A percentile compares a stretch with the other conserved stretches of the same genome.
phyloP scores from a whole-genome alignment of 805 yeast species.

The Schwanniomyces yamadae region DNA sequence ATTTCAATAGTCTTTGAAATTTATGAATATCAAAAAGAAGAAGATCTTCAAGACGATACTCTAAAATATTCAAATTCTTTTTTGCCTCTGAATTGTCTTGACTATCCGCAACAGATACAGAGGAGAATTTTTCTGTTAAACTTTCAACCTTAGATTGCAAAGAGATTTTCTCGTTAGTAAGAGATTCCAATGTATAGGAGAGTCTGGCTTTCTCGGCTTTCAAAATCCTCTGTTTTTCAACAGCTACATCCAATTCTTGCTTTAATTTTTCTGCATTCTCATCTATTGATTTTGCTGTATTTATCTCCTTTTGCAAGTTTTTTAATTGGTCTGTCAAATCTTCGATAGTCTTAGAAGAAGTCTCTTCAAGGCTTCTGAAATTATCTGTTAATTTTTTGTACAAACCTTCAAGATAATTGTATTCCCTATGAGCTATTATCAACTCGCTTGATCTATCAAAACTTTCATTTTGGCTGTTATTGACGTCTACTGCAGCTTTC shows the following conservation, averaged over 20 bases:
- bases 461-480: too few relatives aligned
- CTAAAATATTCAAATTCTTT: constrained; percentile 26
- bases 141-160: constrained; percentile 36
- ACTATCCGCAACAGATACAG: constrained; percentile 16
- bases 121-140: constrained; percentile 37
- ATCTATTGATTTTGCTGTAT: constrained; percentile 12
- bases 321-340: constrained; percentile 23
- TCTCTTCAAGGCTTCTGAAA: constrained; percentile 20
- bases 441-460: too few relatives aligned
- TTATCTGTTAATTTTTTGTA: constrained; percentile 15
- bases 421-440: constrained; percentile 16
- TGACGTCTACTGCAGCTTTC: too few relatives aligned
- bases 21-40: constrained; percentile 42
- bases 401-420: constrained; percentile 13
- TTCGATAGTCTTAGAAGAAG: constrained; percentile 20
- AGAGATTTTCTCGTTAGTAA: constrained; percentile 35
- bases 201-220: constrained; percentile 45
- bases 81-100: constrained; percentile 9
- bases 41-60: constrained; percentile 44
- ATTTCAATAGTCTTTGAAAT: constrained; percentile 48
- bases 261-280: constrained; percentile 29
- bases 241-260: constrained; percentile 38
- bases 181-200: constrained; percentile 39
- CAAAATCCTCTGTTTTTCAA: constrained; percentile 42
- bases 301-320: constrained; percentile 15